Evolutionary conservation across 2,329 filamentous ascomycete genomes (phyloP).

Genomic region (Fusarium sp.): DNA sequence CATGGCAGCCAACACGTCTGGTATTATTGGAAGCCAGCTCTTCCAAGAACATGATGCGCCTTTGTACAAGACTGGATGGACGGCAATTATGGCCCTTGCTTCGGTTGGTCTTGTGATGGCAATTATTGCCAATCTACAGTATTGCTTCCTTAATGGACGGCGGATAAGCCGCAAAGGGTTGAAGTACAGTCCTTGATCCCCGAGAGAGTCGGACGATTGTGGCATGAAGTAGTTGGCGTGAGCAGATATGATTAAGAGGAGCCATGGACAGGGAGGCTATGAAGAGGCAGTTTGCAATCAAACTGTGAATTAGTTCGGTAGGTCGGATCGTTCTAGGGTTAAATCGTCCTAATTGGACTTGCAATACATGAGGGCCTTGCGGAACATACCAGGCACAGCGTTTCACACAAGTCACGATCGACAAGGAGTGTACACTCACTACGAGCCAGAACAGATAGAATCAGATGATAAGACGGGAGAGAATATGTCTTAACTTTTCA

Average conservation of each 20-base stretch:
- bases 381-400: neutral
- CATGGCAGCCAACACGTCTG: constrained; percentile 52
- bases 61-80: constrained; percentile 49
- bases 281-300: no score
- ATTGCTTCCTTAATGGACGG: constrained; percentile 55
- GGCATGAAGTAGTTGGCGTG: neutral
- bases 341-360: no score
- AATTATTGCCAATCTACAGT: constrained; percentile 43
- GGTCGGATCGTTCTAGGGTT: no score
- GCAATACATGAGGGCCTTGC: no score
- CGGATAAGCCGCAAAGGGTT: constrained; percentile 25
- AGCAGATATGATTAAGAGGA: no score
- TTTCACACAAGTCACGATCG: neutral
- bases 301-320: no score
- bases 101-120: constrained; percentile 43
- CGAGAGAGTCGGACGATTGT: neutral
- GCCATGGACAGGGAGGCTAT: no score
- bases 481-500: constrained; percentile 11
- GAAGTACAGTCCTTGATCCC: constrained; percentile 32
- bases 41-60: constrained; percentile 51
- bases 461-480: neutral
- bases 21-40: constrained; percentile 50
- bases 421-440: neutral
- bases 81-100: constrained; percentile 45
- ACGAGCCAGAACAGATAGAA: no score